Evolutionary conservation across 192 early-diverging fungal genomes (phyloP), one percentile per base, ranked within the genome.

Genomic region (Coemansia sp.): DNA sequence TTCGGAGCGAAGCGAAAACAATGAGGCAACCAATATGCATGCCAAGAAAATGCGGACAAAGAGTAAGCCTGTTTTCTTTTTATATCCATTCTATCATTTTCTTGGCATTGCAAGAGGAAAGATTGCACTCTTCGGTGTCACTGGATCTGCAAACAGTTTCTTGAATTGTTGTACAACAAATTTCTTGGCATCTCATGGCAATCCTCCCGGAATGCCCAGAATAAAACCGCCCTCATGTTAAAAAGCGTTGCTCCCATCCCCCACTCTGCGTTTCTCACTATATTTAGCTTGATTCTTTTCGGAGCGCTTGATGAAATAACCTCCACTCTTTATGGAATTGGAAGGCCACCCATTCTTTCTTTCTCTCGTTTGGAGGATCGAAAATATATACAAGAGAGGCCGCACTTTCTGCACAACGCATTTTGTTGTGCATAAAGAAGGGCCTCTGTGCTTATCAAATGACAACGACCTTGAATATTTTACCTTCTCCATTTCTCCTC

Each of bases 101-200:
- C 51, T 53, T 53, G 51, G 51, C 51, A 53, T 53, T 18, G 48
- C 16, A 20, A 49, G 9, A 26, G 11, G 26, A 9, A 53, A 53
- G 6, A 6, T 11, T 53, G 10, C 24, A 24, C n/a, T 52, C 24
- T 53, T 53, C 9, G 39, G 12, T 23, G 51, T 26, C 51, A 53
- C 51, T 53, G 51, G 51, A 53, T 53, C 51, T 23, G 24, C 51
- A 49, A 20, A 53, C 20, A 26, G 51, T 53, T 53, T 53, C 15
- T 46, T 46, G 44, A 53, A 53, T 53, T 53, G 21, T 53, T 53
- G 51, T 23, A 53, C 24, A 24, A 53, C 20, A 53, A 49, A 9
- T 53, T 53, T 53, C 51, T 53, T 53, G 51, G 51, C 51, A 53
- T 53, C 24, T 53, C 24, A 15, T 21, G 51, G 51, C 51, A 53